phyloP scores from a whole-genome alignment of 441 rosid species.

The Pelargonium cotyledonis region DNA sequence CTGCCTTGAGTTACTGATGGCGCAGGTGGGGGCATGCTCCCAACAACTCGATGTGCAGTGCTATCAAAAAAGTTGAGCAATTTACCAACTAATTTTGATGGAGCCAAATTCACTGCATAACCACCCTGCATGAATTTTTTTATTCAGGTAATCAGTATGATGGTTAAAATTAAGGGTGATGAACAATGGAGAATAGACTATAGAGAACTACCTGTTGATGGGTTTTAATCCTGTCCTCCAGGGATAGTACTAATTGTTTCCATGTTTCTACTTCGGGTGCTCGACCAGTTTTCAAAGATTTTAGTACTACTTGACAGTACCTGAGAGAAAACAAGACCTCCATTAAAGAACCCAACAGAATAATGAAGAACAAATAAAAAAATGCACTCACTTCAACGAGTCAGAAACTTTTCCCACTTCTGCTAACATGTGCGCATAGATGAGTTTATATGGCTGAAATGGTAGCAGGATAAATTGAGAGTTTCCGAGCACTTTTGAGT shows the following conservation, averaged over 20 bases:
- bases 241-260: conserved; percentile 59
- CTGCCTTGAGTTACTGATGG: conserved; percentile 49
- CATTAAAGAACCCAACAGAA: conserved; percentile 19
- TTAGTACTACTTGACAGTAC: conserved; percentile 83
- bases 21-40: conserved; percentile 68
- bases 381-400: conserved; percentile 59
- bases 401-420: conserved; percentile 81
- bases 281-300: conserved; percentile 80
- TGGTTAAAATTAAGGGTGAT: not conserved
- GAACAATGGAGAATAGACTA: not conserved
- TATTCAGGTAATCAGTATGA: conserved; percentile 11
- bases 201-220: conserved; percentile 69
- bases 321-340: conserved; percentile 33
- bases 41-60: conserved; percentile 90
- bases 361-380: not conserved
- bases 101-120: conserved; percentile 69
- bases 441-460: conserved; percentile 72
- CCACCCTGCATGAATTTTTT: conserved; percentile 60
- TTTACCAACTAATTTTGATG: conserved; percentile 76
- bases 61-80: conserved; percentile 78
- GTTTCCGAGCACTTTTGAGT: conserved; percentile 73
- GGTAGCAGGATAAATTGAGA: conserved; percentile 65
- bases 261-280: conserved; percentile 74
- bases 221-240: conserved; percentile 78
- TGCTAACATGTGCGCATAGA: conserved; percentile 76